Conservation (phyloP, 371 early-diverging fungal species). For the Rhizopus sp. region DNA sequence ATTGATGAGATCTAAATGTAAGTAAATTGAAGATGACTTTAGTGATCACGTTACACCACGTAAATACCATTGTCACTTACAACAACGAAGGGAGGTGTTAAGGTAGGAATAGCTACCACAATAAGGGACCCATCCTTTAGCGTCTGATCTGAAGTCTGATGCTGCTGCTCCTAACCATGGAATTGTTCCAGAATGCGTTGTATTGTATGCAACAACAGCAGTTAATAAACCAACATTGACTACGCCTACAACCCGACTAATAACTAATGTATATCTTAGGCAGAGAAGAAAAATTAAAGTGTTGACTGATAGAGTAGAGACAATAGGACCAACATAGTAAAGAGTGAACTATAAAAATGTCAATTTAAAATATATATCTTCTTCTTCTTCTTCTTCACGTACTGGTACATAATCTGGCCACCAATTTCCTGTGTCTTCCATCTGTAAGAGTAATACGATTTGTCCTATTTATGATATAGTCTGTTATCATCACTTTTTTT, state of each 20-base stretch:
- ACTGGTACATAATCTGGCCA: conserved; percentile 38
- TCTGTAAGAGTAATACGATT: conserved; percentile 23
- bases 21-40: background rate
- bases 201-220: conserved; percentile 36
- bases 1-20: conserved; percentile 23
- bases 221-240: conserved; percentile 32
- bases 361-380: background rate
- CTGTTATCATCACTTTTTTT: background rate
- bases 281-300: conserved; percentile 26
- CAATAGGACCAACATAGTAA: conserved; percentile 42
- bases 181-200: conserved; percentile 25
- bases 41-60: background rate
- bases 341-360: conserved; percentile 35
- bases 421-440: conserved; percentile 19
- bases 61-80: conserved; percentile 24
- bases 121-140: conserved; percentile 32
- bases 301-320: conserved; percentile 33
- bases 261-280: conserved; percentile 22
- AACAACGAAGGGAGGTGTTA: conserved; percentile 31
- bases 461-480: conserved; percentile 22
- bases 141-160: background rate
- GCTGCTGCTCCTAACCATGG: conserved; percentile 34
- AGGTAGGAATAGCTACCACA: conserved; percentile 21
- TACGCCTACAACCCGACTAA: conserved; percentile 26
- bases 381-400: conserved; percentile 6